Conservation (phyloP, 2,329 filamentous ascomycete genomes). For the Aspergillus versicolor region DNA sequence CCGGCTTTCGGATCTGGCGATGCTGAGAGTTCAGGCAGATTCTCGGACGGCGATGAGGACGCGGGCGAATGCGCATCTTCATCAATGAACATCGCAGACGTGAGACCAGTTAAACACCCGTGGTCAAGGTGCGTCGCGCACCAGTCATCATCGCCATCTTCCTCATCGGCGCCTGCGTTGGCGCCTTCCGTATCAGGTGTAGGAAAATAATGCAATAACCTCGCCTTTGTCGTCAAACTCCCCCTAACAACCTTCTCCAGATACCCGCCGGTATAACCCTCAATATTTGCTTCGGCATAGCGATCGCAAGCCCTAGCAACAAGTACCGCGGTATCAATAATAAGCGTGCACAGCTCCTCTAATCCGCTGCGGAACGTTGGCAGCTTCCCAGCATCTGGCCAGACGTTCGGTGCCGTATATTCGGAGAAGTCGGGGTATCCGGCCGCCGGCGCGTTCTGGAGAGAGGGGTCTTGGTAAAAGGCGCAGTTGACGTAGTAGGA, state of each 20-base stretch:
- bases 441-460: constrained; percentile 39
- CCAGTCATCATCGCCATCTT: constrained; percentile 80
- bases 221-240: constrained; percentile 85
- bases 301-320: constrained; percentile 88
- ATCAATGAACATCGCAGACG: constrained; percentile 94
- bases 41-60: constrained; percentile 37
- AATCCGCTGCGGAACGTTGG: constrained; percentile 74
- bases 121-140: constrained; percentile 79
- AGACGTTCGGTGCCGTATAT: constrained; percentile 87
- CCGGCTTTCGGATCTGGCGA: constrained; percentile 84
- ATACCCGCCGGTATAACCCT: constrained; percentile 73
- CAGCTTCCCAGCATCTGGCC: constrained; percentile 69
- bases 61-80: constrained; percentile 53
- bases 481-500: constrained; percentile 65
- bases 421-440: constrained; percentile 66
- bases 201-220: constrained; percentile 91
- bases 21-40: constrained; percentile 66
- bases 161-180: not conserved
- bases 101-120: constrained; percentile 89
- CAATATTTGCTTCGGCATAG: constrained; percentile 77
- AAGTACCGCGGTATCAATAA: constrained; percentile 85
- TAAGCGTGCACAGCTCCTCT: constrained; percentile 73
- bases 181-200: constrained; percentile 1
- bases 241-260: constrained; percentile 82
- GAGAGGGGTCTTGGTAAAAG: constrained; percentile 46